Evolutionary conservation across 1,284 basidiomycete genomes (phyloP).

Genomic region (Amylostereum chailletii): DNA sequence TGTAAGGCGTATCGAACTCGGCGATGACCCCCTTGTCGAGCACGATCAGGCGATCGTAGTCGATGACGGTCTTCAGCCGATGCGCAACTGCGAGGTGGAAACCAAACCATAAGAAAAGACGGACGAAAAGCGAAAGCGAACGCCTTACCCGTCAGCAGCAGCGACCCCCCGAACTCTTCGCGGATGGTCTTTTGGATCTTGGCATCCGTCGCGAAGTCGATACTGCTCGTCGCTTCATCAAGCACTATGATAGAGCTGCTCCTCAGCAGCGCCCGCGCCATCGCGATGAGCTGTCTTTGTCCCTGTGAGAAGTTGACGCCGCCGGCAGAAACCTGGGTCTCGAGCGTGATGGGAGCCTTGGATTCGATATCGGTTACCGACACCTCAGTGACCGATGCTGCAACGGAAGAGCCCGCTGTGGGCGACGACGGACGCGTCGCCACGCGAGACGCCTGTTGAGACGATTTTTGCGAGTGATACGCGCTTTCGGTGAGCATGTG

Average conservation of each 20-base stretch:
- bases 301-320: conserved; percentile 83
- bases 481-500: conserved; percentile 50
- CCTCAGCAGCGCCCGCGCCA: conserved; percentile 71
- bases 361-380: conserved; percentile 16
- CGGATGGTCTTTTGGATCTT: conserved; percentile 78
- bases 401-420: neutral
- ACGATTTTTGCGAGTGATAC: conserved; percentile 35
- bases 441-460: conserved; percentile 37
- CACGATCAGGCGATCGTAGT: conserved; percentile 77
- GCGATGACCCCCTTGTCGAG: conserved; percentile 73
- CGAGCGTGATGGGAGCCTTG: conserved; percentile 36
- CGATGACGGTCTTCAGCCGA: conserved; percentile 58
- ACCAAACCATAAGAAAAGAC: no score
- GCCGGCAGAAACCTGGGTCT: conserved; percentile 69
- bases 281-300: conserved; percentile 75
- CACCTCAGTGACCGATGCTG: conserved; percentile 4
- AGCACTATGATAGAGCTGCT: conserved; percentile 73
- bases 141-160: conserved; percentile 44
- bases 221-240: conserved; percentile 77
- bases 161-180: conserved; percentile 61
- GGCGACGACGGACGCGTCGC: conserved; percentile 19
- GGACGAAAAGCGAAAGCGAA: no score
- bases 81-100: neutral
- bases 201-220: conserved; percentile 67
- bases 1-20: conserved; percentile 80